Evolutionary conservation across 345 rosid species (phyloP), one percentile per base, ranked within the genome.

Genomic region (Hibiscus mutabilis): DNA sequence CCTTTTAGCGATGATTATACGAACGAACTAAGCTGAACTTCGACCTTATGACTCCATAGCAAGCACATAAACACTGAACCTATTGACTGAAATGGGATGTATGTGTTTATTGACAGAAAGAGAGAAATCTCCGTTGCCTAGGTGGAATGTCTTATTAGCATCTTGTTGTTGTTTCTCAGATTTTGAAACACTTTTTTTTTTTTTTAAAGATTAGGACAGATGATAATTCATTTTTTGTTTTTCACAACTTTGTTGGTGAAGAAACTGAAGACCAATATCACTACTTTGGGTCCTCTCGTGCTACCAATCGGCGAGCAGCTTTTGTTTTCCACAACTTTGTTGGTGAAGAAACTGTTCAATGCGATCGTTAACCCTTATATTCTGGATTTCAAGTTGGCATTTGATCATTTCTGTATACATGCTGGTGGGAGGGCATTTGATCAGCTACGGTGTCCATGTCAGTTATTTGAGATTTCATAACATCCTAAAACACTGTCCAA

Each of bases 361-460:
- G 71, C 79, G 2, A 70, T 60, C 51, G 63, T 81, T 71, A 85
- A 85, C 82, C 88, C 86, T 35, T 85, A 85, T 42, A 85, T 85
- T 35, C 88, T 86, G 0, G 86, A 85, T 74, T 85, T 85, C 46
- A 85, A 81, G 82, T 78, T 85, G 42, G 88, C 88, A 1, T 85
- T 85, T 60, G 85, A 83, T 56, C 85, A 85, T 79, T 85, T 83
- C 71, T 85, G 88, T 33, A 84, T 84, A 47, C 87, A 84, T 18
- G 87, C 85, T 0, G 87, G 88, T n/a, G 88, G 88, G 24, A 82
- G 86, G 68, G 86, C 85, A n/a, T n/a, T n/a, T n/a, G n/a, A n/a
- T n/a, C n/a, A n/a, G n/a, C n/a, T n/a, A n/a, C n/a, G n/a, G n/a
- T n/a, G 33, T 29, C 31, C 33, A 29, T 29, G 33, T 29, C 4